Evolutionary conservation across 2,329 filamentous ascomycete genomes (phyloP).

Genomic region (Macrophomina tecta): DNA sequence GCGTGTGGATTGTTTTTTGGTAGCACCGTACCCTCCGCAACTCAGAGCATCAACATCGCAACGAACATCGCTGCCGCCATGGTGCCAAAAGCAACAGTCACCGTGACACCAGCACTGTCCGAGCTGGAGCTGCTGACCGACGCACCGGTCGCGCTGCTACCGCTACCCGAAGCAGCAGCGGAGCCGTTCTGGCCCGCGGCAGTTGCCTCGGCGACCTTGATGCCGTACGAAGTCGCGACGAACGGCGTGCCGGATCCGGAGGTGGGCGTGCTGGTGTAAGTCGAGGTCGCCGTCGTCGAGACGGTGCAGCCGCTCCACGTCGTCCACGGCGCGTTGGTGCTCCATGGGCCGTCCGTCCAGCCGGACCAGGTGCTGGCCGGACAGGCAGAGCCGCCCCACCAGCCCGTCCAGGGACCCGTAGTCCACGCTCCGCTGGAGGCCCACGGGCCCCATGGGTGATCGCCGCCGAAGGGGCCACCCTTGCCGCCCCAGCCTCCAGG

Average conservation of each 20-base stretch:
- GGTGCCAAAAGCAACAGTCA: constrained; percentile 25
- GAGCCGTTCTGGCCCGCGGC: constrained; percentile 5
- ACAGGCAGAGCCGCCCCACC: constrained; percentile 43
- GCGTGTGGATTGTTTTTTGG: not conserved
- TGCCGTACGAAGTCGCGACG: constrained; percentile 36
- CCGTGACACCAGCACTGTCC: constrained; percentile 1
- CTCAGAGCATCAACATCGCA: constrained; percentile 23
- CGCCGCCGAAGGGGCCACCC: constrained; percentile 32
- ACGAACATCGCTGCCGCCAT: constrained; percentile 16
- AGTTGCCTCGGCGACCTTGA: constrained; percentile 41
- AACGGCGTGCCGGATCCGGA: constrained; percentile 32
- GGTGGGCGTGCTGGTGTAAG: constrained; percentile 39
- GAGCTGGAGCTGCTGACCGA: constrained; percentile 8
- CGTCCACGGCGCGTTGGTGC: constrained; percentile 44
- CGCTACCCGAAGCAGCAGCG: not conserved
- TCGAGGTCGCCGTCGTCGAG: constrained; percentile 40
- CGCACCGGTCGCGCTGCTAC: not conserved
- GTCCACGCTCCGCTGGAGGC: constrained; percentile 37
- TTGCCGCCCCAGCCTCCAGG: constrained; percentile 35
- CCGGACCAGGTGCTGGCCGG: constrained; percentile 44
- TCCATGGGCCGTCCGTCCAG: constrained; percentile 45
- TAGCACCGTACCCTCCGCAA: not conserved
- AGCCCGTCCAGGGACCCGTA: constrained; percentile 41
- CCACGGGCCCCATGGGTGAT: constrained; percentile 38
- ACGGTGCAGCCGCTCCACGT: constrained; percentile 42